These are phyloP conservation scores for Quambalaria eucalypti DNA, from an alignment of 1,284 basidiomycete species.

Conservation along the genomic window DNA sequence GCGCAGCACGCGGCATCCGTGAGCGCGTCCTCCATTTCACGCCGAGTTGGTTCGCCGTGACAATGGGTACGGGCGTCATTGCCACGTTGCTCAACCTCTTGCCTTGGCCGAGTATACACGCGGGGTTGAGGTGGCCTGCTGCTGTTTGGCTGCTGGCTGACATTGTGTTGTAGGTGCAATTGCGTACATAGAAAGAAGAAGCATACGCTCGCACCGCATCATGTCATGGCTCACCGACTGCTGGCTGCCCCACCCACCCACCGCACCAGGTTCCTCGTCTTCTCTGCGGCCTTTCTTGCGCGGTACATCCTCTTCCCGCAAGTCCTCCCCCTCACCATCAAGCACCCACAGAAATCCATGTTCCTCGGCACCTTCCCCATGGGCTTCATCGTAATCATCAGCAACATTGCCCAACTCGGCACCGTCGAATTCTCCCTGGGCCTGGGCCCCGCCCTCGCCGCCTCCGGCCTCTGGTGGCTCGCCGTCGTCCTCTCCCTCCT, in stretches of 20 bases:
- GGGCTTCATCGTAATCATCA: conserved; percentile 32
- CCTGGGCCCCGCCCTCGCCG: conserved; percentile 15
- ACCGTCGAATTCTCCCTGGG: conserved; percentile 22
- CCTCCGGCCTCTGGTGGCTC: conserved; percentile 25
- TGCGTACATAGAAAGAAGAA: no score
- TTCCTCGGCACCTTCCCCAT: conserved; percentile 32
- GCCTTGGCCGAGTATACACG: conserved; percentile 19
- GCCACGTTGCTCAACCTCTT: conserved; percentile 24
- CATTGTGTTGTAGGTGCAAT: conserved; percentile 9
- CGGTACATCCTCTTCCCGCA: conserved; percentile 31
- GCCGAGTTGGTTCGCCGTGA: conserved; percentile 33
- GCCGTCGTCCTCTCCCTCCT: conserved; percentile 15
- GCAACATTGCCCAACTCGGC: conserved; percentile 23
- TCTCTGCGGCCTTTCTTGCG: conserved; percentile 19
- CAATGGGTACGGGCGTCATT: conserved; percentile 32
- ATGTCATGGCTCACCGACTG: no score
- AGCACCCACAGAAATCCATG: conserved; percentile 32
- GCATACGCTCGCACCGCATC: no score
- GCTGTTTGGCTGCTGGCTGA: conserved; percentile 17
- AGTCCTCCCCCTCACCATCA: conserved; percentile 31
- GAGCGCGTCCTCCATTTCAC: conserved; percentile 29
- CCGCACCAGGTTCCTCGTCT: conserved; percentile 11
- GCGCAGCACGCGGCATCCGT: conserved; percentile 9
- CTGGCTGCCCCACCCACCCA: background rate
- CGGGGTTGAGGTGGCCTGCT: conserved; percentile 15